phyloP scores from a whole-genome alignment of 495 filamentous ascomycete species.

The Penicillium soppii region DNA sequence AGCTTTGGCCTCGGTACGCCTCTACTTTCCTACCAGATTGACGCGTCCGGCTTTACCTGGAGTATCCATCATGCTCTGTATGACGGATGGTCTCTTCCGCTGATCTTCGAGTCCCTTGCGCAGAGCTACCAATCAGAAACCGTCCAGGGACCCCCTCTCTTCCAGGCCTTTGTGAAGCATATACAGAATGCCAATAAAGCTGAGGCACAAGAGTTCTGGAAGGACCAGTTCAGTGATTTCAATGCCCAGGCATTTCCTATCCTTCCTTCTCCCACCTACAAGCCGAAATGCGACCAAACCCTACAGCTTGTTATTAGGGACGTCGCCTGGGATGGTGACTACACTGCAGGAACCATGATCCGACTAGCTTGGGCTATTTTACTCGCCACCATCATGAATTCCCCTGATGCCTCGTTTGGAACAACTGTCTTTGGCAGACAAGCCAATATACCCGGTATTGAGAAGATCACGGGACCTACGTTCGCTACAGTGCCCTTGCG shows the following conservation, averaged over 20 bases:
- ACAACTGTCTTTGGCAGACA: constrained; percentile 32
- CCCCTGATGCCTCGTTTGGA: constrained; percentile 32
- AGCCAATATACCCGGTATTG: constrained; percentile 29
- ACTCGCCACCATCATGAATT: too few species aligned
- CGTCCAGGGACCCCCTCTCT: not conserved
- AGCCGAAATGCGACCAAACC: not conserved
- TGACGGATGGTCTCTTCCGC: constrained; percentile 52
- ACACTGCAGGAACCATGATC: not conserved
- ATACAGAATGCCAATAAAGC: not conserved
- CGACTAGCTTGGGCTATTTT: constrained; percentile 43
- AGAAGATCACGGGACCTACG: constrained; percentile 35
- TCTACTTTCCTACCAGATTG: too few species aligned
- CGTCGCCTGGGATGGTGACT: too few species aligned
- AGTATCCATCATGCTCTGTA: constrained; percentile 60
- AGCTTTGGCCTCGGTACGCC: too few species aligned
- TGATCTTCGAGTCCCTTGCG: not conserved
- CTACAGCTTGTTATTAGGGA: too few species aligned
- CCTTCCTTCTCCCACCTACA: constrained; percentile 30
- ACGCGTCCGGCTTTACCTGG: constrained; percentile 33
- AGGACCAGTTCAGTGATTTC: not conserved
- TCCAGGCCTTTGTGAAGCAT: not conserved
- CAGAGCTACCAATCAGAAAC: not conserved
- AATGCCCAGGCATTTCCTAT: not conserved
- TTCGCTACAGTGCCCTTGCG: constrained; percentile 50
- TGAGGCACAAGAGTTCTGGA: constrained; percentile 19